A percentile compares a stretch with the other conserved stretches of the same genome.
These are phyloP conservation scores for Citrus maxima DNA, from an alignment of 345 rosid species.

Conservation along the genomic window DNA sequence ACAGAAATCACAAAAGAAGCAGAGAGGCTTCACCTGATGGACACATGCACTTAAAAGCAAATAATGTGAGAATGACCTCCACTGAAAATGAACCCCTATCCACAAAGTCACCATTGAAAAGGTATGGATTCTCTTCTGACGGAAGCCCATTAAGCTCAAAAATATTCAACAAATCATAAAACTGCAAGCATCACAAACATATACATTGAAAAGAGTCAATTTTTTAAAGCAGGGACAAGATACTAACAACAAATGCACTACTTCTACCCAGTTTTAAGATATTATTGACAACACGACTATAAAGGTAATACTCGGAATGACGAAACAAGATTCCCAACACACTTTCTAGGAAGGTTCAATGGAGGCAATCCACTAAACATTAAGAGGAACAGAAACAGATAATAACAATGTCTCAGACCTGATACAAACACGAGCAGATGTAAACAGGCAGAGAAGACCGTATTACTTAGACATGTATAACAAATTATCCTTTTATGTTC, in stretches of 20 bases:
- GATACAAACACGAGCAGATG: background rate
- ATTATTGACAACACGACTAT: background rate
- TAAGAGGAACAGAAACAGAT: background rate
- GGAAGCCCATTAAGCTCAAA: conserved; percentile 98
- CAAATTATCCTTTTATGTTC: background rate
- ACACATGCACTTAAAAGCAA: conserved; percentile 93
- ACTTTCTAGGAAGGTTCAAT: background rate
- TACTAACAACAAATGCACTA: background rate
- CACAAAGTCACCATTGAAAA: conserved; percentile 96
- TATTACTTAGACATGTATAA: background rate
- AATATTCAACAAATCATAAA: conserved; percentile 86
- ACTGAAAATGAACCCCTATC: conserved; percentile 96
- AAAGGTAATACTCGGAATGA: background rate
- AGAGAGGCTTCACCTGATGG: conserved; percentile 63
- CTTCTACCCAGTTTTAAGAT: background rate
- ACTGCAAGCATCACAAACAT: conserved; percentile 51
- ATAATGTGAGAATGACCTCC: conserved; percentile 90
- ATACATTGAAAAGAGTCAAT: background rate
- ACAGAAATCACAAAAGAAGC: conserved; percentile 8
- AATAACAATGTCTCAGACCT: background rate
- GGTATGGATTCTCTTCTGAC: conserved; percentile 92
- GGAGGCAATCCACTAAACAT: background rate
- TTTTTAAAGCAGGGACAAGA: background rate
- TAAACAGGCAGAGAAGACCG: background rate
- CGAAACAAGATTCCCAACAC: background rate